Evolutionary conservation across 2,329 filamentous ascomycete species (phyloP).

Genomic region (Beauveria asiatica): DNA sequence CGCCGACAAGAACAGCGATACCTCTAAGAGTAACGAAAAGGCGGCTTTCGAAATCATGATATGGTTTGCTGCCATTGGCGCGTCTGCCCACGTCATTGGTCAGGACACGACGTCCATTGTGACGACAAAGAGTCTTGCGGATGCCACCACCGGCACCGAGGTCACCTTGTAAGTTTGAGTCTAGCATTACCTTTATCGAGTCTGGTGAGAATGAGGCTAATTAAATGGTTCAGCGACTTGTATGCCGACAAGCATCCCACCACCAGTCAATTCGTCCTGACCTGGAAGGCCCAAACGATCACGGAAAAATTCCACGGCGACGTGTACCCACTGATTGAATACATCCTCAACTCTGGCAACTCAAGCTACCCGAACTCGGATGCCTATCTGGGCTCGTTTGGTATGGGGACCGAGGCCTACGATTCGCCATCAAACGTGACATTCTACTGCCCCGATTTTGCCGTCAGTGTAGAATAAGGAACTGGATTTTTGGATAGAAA

Average conservation of each 20-base stretch:
- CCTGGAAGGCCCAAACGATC: constrained; percentile 34
- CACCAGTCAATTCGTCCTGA: constrained; percentile 36
- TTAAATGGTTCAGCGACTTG: constrained; percentile 25
- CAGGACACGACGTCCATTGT: constrained; percentile 20
- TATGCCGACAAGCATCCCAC: constrained; percentile 31
- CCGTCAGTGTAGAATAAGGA: constrained; percentile 25
- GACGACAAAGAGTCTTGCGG: constrained; percentile 19
- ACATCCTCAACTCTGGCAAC: constrained; percentile 27
- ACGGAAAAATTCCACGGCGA: constrained; percentile 37
- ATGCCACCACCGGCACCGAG: constrained; percentile 28
- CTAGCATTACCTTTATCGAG: not conserved
- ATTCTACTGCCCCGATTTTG: constrained; percentile 33
- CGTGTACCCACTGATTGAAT: constrained; percentile 34
- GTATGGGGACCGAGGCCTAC: constrained; percentile 44
- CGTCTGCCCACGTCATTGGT: constrained; percentile 40
- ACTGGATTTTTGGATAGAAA: constrained; percentile 9
- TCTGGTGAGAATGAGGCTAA: constrained; percentile 4
- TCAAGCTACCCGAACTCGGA: constrained; percentile 27
- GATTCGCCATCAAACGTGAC: constrained; percentile 36
- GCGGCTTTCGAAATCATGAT: constrained; percentile 49
- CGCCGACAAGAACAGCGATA: constrained; percentile 36
- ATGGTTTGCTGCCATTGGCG: constrained; percentile 42
- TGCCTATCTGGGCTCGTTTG: constrained; percentile 44
- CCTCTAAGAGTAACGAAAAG: constrained; percentile 29
- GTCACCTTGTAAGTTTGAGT: constrained; percentile 27